A percentile compares a stretch with the other conserved stretches of the same genome.
These are phyloP conservation scores for Pestalotiopsis sp. DNA, from an alignment of 2,329 filamentous ascomycete genomes.

Conservation along the genomic window DNA sequence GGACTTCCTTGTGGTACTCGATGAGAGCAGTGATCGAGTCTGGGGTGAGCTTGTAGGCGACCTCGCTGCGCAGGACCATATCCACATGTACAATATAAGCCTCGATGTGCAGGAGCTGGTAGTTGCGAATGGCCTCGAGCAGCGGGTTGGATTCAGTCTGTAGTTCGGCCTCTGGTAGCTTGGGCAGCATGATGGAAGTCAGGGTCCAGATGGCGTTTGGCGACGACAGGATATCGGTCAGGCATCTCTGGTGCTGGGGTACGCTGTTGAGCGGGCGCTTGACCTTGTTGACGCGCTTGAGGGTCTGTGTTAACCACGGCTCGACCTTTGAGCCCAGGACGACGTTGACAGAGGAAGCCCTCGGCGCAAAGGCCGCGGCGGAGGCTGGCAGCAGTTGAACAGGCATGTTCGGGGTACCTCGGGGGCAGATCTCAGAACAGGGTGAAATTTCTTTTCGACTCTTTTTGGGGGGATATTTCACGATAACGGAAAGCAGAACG, in stretches of 20 bases:
- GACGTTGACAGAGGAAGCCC: constrained; percentile 87
- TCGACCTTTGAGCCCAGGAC: constrained; percentile 91
- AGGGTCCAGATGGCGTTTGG: constrained; percentile 92
- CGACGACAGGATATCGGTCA: constrained; percentile 91
- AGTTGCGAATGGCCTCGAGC: constrained; percentile 87
- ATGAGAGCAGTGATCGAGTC: constrained; percentile 93
- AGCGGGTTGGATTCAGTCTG: constrained; percentile 79
- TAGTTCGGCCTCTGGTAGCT: constrained; percentile 82
- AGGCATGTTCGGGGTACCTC: constrained; percentile 64
- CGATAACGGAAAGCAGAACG: constrained; percentile 14
- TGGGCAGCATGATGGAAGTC: constrained; percentile 88
- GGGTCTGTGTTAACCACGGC: constrained; percentile 92
- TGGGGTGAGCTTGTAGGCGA: constrained; percentile 94
- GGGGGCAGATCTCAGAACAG: constrained; percentile 17
- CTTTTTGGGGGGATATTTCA: constrained; percentile 13
- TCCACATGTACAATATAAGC: constrained; percentile 99
- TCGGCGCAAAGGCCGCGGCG: constrained; percentile 91
- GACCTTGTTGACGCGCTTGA: constrained; percentile 95
- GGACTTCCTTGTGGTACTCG: constrained; percentile 94
- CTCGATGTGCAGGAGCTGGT: constrained; percentile 89
- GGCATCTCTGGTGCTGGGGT: constrained; percentile 89
- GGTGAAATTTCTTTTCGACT: neutral
- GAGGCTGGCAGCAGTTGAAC: constrained; percentile 92
- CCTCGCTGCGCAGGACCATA: constrained; percentile 96
- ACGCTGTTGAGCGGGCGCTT: constrained; percentile 98